Base-by-base conservation (phyloP, 495 filamentous ascomycete species). In the Monascus purpureus region DNA sequence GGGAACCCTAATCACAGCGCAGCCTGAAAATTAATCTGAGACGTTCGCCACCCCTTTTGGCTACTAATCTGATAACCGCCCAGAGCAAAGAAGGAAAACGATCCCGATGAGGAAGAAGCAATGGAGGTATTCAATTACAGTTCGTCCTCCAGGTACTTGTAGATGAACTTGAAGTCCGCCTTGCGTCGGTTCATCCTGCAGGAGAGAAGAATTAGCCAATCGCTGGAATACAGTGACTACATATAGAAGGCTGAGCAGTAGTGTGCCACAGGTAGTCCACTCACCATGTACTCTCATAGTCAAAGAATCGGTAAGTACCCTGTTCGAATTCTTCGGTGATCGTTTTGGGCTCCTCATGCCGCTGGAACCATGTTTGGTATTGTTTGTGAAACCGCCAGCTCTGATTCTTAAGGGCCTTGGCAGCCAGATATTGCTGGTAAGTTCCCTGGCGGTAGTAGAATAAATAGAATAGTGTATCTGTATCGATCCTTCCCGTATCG, bases 381-480 rank as follows among this genome's bases (percentile, higher is more conserved):
- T 95, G 90, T 60, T 96, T 97, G 53, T 97, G 90, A 55, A 97
- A 97, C 19, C 90, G 69, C 90, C 90, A 97, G 50, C 90, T 96
- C 55, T 96, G 88, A 39, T 81, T 78, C 48, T 96, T 96, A 19
- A 97, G 60, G 13, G 90, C 82, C 55, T 93, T 93, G 4, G 92
- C 90, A 0, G 90, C 83, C n/a, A 97, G 66, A 45, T 85, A 95
- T 50, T 97, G 90, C 47, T 95, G 86, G 49, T 93, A 90, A 0
- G 86, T 83, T 13, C 82, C 84, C 46, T 97, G 90, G 14, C 87
- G 81, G 62, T 97, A 97, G 63, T 97, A 97, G 58, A 97, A 97
- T 31, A 93, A 78, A 53, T 96, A 97, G 55, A 97, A 97, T n/a
- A 97, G 67, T 1, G 86, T 87, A 45, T 97, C 90, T 3, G 87